A percentile compares a stretch with the other conserved stretches of the same genome.
phyloP scores from a whole-genome alignment of 75 land plant species.

The Adiantum capillusveneris region DNA sequence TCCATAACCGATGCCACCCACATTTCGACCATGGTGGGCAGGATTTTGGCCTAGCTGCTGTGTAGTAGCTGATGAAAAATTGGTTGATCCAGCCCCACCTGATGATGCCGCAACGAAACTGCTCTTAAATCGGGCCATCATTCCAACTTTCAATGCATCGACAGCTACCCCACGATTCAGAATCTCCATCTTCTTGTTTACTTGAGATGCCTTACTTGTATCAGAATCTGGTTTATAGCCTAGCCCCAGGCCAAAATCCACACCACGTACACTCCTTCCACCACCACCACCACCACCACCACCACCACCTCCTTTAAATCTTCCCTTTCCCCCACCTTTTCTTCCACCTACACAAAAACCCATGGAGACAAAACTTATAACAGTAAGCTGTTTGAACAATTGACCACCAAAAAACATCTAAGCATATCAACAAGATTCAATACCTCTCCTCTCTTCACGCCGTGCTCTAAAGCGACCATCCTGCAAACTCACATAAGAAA shows the following conservation, averaged over 20 bases:
- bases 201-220: conserved; percentile 14
- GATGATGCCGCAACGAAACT: conserved; percentile 84
- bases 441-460: conserved; percentile 78
- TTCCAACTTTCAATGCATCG: conserved; percentile 62
- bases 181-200: conserved; percentile 11
- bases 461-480: conserved; percentile 91
- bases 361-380: background rate
- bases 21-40: background rate
- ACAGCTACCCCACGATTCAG: conserved; percentile 59
- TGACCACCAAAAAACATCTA: background rate
- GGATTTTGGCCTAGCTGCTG: conserved; percentile 21
- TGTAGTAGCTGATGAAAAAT: conserved; percentile 14
- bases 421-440: background rate
- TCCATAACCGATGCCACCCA: background rate
- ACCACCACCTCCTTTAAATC: conserved; percentile 56
- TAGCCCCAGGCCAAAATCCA: conserved; percentile 92
- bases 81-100: conserved; percentile 13
- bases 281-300: conserved; percentile 40
- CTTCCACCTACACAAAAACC: conserved; percentile 19
- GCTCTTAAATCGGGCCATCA: conserved; percentile 91
- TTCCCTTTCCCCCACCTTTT: conserved; percentile 32
- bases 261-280: conserved; percentile 71
- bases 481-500: conserved; percentile 28
- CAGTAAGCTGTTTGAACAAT: too few species aligned
- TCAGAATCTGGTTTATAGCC: conserved; percentile 67